Percentiles rank a stretch among this genome's conserved stretches.
Evolutionary conservation across 2,329 filamentous ascomycete genomes (phyloP).

Genomic region (Penicillium griseofulvum): DNA sequence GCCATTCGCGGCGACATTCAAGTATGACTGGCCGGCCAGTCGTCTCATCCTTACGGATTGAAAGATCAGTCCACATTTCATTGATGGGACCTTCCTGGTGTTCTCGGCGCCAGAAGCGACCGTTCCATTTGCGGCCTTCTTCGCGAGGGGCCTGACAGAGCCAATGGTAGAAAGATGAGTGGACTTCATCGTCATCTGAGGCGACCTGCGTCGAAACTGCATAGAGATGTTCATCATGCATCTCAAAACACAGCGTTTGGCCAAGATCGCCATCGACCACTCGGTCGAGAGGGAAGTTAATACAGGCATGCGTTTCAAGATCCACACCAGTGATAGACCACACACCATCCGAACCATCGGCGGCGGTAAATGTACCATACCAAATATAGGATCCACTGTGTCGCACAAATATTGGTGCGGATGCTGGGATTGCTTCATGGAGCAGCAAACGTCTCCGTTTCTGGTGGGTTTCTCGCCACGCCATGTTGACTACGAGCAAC

Average conservation of each 20-base stretch:
- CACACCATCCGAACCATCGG: slow-evolving; percentile 54
- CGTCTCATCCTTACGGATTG: slow-evolving; percentile 59
- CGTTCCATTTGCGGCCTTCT: slow-evolving; percentile 40
- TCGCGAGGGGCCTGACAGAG: slow-evolving; percentile 57
- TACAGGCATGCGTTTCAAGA: slow-evolving; percentile 43
- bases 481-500: slow-evolving; percentile 54
- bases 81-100: slow-evolving; percentile 70
- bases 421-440: slow-evolving; percentile 44
- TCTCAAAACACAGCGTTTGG: slow-evolving; percentile 68
- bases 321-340: slow-evolving; percentile 62
- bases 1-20: slow-evolving; percentile 69
- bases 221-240: slow-evolving; percentile 66
- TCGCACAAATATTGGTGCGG: slow-evolving; percentile 63
- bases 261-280: slow-evolving; percentile 53
- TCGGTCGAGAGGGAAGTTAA: slow-evolving; percentile 21
- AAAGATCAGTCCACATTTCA: slow-evolving; percentile 69
- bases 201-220: slow-evolving; percentile 65
- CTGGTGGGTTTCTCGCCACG: slow-evolving; percentile 13
- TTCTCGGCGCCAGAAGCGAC: slow-evolving; percentile 62
- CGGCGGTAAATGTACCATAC: slow-evolving; percentile 62
- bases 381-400: slow-evolving; percentile 62
- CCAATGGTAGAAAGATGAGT: slow-evolving; percentile 69
- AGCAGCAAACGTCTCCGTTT: slow-evolving; percentile 42
- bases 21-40: slow-evolving; percentile 60
- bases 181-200: slow-evolving; percentile 61